Base-by-base conservation (phyloP, 2,329 filamentous ascomycete species). In the Colletotrichum spinosum region DNA sequence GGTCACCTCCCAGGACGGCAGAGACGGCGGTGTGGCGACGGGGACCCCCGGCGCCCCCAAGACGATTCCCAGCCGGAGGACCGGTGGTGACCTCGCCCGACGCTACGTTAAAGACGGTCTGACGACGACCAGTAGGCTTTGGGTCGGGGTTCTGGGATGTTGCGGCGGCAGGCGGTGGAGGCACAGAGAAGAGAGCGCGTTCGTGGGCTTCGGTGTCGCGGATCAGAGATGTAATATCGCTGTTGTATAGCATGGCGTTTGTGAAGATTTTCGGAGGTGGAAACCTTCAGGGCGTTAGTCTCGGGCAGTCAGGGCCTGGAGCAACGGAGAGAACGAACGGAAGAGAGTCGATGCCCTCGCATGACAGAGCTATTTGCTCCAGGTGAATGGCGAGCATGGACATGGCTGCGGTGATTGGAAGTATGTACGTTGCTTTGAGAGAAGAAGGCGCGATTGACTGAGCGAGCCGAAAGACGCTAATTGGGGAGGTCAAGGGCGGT, bases 121-220 rank as follows among this genome's bases (percentile, higher is more conserved):
- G 86, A 2, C 88, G 81, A 9, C 88, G 83, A 44, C 77, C 78
- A 83, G 69, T 81, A 50, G 75, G 79, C 64, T 72, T 77, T 70
- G 44, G 76, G 72, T 70, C 85, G 68, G 76, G 82, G 60, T 72
- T 78, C 70, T 75, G 83, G 76, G 74, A 68, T 56, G 72, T 81
- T 68, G 73, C 78, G 2, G 58, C 37, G n/a, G 63, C 85, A 6
- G 80, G 84, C 0, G 92, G 88, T 0, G 92, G 89, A 1, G 95
- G 94, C 0, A 97, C 90, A 42, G 95, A 97, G 82, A 98, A 99
- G 15, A 99, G 88, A 7, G 95, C 95, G 73, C 94, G 91, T 78
- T 99, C 96, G 80, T 98, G 95, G 25, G 91, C 82, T 78, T 99
- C 96, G 4, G 95, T 97, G 77, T 99, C 96, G 67, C 96, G 92